Percentiles rank a stretch among this genome's conserved stretches.
Conservation (phyloP, 208 protist genomes). For the Crithidia mellificae region DNA sequence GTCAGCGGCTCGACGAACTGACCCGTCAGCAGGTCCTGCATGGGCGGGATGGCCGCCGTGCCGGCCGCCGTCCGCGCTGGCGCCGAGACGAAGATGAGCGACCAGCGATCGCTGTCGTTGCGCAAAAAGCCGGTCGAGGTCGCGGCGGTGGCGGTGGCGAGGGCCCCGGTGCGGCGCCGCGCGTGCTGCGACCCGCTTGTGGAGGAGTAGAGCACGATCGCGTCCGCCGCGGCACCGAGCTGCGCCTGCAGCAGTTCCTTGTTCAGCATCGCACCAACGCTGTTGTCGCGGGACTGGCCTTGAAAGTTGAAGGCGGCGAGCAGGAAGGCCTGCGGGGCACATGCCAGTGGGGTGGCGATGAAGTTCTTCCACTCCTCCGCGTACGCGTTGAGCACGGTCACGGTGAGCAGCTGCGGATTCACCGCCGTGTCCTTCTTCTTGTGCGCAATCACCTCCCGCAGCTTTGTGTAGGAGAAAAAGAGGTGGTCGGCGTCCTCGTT, state of each 20-base stretch:
- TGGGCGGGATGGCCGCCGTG: conserved; percentile 62
- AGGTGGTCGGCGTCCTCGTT: conserved; percentile 83
- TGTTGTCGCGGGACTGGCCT: conserved; percentile 31
- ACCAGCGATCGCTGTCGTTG: conserved; percentile 40
- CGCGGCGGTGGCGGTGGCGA: conserved; percentile 1
- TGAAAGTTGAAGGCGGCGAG: conserved; percentile 79
- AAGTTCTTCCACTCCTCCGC: conserved; percentile 86
- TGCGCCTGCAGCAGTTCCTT: conserved; percentile 87
- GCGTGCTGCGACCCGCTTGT: conserved; percentile 23
- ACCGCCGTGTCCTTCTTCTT: conserved; percentile 66
- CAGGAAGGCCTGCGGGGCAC: conserved; percentile 67
- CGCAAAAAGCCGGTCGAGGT: conserved; percentile 14
- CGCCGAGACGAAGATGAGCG: conserved; percentile 75
- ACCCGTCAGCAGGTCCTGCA: conserved; percentile 87
- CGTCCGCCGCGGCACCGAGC: conserved; percentile 60
- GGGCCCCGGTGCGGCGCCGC: conserved; percentile 31
- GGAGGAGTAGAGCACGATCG: conserved; percentile 38
- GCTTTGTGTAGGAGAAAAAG: conserved; percentile 80
- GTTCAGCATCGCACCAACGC: conserved; percentile 55
- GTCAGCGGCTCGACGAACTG: conserved; percentile 88
- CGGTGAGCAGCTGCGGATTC: conserved; percentile 66
- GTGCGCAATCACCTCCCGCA: conserved; percentile 75
- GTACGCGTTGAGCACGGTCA: conserved; percentile 79
- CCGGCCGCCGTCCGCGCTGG: conserved; percentile 42
- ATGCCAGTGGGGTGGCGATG: conserved; percentile 68